Evolutionary conservation across 1,284 basidiomycete species (phyloP), one percentile per base, ranked within the genome.

Genomic region (Ustilago lituana): DNA sequence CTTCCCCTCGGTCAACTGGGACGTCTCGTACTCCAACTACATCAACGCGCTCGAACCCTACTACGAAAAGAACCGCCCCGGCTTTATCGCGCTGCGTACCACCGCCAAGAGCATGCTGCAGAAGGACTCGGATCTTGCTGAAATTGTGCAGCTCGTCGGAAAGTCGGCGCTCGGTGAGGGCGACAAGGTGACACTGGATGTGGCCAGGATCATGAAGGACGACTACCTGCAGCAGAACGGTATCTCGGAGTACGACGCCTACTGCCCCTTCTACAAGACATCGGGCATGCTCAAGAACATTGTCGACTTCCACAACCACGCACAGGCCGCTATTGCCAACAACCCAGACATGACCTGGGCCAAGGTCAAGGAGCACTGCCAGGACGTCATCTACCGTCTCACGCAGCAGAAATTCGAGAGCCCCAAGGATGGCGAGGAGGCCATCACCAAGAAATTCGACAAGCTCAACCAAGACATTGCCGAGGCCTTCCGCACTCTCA

Each of bases 1-100:
- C 83, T 98, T 98, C 87, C 94, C 94, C 2, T 96, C 93, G 26
- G 95, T 99, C 83, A 98, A 98, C 85, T 98, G 96, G 95, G 95
- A 91, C 79, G 85, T 95, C 19, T 98, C 96, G 7, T 98, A 98
- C 84, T 98, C 95, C 52, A 98, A 98, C 84, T 98, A 98, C 85
- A 91, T 92, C 74, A 94, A 94, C 82, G 89, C 95, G 7, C 89
- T 99, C 49, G 94, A 98, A 82, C 88, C 91, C 1, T 91, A 94
- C 84, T 98, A 98, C 84, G 93, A 98, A 83, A 86, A 87, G 58
- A 72, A 78, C 54, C 90, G 93, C 80, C 92, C 94, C 1, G 95
- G 93, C 35, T 99, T 99, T 83, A 88, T 97, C 49, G 90, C 94
- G 74, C 86, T 94, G 64, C 92, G 96, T 50, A 90, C 89, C 57